A percentile compares a stretch with the other conserved stretches of the same genome.
Evolutionary conservation across 2,329 filamentous ascomycete species (phyloP).

Genomic region (Aureobasidium sp.): DNA sequence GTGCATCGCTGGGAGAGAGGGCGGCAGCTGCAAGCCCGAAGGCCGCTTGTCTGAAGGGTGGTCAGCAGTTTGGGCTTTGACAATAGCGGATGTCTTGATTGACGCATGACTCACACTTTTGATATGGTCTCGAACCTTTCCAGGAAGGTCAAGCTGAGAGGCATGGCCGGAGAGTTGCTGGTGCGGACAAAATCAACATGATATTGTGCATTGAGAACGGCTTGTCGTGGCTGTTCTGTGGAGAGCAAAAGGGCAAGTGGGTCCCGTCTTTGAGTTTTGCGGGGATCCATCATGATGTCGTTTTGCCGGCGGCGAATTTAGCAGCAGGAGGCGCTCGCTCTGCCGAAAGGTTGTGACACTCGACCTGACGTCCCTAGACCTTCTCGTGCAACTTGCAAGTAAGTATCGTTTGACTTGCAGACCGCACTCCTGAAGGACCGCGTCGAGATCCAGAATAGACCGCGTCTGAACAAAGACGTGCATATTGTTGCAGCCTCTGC

Average conservation of each 20-base stretch:
- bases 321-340: background rate
- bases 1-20: background rate
- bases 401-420: background rate
- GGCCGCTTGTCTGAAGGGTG: slow-evolving; percentile 7
- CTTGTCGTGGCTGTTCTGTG: background rate
- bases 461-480: background rate
- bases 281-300: slow-evolving; percentile 9
- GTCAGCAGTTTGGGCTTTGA: background rate
- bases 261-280: background rate
- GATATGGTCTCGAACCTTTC: slow-evolving; percentile 12
- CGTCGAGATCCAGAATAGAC: background rate
- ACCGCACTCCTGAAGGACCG: background rate
- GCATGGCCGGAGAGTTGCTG: background rate
- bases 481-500: background rate
- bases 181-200: background rate
- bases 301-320: background rate
- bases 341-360: background rate
- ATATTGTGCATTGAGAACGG: background rate
- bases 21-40: background rate
- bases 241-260: background rate
- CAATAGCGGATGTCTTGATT: background rate
- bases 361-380: background rate
- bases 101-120: background rate
- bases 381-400: background rate
- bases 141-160: slow-evolving; percentile 5